Conservation (phyloP, 306 rosid species). For the Corylus americana region DNA sequence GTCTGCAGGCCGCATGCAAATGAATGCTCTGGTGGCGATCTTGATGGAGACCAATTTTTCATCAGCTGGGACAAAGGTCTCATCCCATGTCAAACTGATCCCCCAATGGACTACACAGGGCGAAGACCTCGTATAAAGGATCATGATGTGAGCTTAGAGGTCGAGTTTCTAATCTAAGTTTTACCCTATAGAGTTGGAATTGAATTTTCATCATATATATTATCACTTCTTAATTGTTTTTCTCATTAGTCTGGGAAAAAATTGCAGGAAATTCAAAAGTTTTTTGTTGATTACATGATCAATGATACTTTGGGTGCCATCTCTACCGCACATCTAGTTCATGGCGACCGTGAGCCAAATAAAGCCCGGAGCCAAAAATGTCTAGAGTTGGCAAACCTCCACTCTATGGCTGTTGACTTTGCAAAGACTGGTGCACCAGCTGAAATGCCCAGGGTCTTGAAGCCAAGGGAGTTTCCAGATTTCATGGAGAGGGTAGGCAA, state of each 20-base stretch:
- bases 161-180: constrained; percentile 26
- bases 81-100: constrained; percentile 56
- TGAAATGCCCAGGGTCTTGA: constrained; percentile 74
- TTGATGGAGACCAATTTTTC: constrained; percentile 91
- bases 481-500: constrained; percentile 85
- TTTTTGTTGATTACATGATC: constrained; percentile 92
- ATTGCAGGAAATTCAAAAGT: constrained; percentile 83
- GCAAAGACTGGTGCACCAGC: constrained; percentile 98
- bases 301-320: constrained; percentile 90
- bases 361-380: constrained; percentile 75
- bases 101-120: constrained; percentile 84
- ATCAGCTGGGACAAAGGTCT: constrained; percentile 81
- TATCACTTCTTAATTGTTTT: constrained; percentile 17
- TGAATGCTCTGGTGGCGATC: constrained; percentile 99
- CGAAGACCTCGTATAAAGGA: constrained; percentile 87
- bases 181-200: background rate
- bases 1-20: constrained; percentile 89
- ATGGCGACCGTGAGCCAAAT: constrained; percentile 72
- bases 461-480: constrained; percentile 82
- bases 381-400: constrained; percentile 72
- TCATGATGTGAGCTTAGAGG: constrained; percentile 82
- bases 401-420: constrained; percentile 96
- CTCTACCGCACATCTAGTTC: constrained; percentile 92
- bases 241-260: constrained; percentile 15
- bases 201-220: background rate